These are phyloP conservation scores for Globisporangium ultimum DNA, from an alignment of 352 stramenopile species.

Conservation along the genomic window DNA sequence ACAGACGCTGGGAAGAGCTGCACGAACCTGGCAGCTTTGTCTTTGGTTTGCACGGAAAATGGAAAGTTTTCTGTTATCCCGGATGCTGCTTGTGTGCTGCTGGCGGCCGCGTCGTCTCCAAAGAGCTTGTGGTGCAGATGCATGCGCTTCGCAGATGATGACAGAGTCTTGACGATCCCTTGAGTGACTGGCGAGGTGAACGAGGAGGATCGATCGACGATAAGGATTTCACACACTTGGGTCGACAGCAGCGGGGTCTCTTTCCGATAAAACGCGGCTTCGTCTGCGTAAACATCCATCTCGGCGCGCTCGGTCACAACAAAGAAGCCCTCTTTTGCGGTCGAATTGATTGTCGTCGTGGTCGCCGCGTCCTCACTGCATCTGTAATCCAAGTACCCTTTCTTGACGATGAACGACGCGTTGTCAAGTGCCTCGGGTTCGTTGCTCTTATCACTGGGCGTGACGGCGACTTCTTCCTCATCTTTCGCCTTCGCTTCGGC, in stretches of 20 bases:
- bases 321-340: constrained; percentile 28
- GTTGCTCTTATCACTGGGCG: not conserved
- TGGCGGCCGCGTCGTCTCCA: constrained; percentile 3
- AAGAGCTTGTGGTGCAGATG: constrained; percentile 23
- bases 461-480: not conserved
- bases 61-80: not conserved
- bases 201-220: not conserved
- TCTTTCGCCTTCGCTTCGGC: too few relatives aligned
- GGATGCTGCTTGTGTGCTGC: not conserved
- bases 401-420: not conserved
- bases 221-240: constrained; percentile 34
- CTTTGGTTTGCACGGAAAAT: constrained; percentile 14
- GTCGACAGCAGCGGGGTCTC: constrained; percentile 19
- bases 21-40: constrained; percentile 19
- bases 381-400: constrained; percentile 19
- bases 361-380: not conserved
- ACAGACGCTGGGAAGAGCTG: constrained; percentile 37
- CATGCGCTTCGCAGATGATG: constrained; percentile 8
- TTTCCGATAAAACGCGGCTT: constrained; percentile 34
- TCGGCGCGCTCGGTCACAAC: constrained; percentile 28
- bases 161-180: not conserved
- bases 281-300: constrained; percentile 39
- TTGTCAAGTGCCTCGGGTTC: not conserved
- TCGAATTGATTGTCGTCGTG: constrained; percentile 11
- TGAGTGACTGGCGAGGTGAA: not conserved